phyloP scores from a whole-genome alignment of 345 rosid species.

The Melaleuca quinquenervia region DNA sequence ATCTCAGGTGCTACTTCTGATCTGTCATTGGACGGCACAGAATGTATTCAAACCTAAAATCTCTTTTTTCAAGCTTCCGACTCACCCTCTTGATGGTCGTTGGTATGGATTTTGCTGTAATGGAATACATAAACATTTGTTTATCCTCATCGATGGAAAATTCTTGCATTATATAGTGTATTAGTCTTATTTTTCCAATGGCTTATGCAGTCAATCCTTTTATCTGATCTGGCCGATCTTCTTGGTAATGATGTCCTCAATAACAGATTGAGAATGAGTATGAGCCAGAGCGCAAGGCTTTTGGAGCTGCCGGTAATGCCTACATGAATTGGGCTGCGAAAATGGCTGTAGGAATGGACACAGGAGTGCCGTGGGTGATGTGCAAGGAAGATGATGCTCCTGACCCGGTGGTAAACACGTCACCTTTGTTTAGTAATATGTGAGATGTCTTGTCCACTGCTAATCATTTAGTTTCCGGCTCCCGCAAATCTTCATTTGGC shows the following conservation, averaged over 20 bases:
- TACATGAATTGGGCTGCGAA: conserved; percentile 62
- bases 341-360: conserved; percentile 43
- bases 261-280: conserved; percentile 63
- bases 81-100: not conserved
- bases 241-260: not conserved
- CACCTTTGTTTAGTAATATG: not conserved
- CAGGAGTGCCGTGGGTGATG: conserved; percentile 79
- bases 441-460: not conserved
- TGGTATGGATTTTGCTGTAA: not conserved
- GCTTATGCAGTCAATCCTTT: not conserved
- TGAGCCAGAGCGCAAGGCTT: conserved; percentile 25
- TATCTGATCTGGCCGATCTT: not conserved
- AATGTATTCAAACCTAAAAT: not conserved
- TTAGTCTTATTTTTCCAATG: not conserved
- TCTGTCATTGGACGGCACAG: not conserved
- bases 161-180: not conserved
- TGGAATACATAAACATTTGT: not conserved
- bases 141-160: not conserved
- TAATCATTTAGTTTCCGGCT: not conserved
- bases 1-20: conserved; percentile 16
- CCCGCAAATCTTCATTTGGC: not conserved
- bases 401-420: conserved; percentile 39
- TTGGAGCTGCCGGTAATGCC: conserved; percentile 41
- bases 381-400: conserved; percentile 71
- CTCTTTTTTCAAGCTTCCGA: not conserved